Evolutionary conservation across 78 protist species (phyloP).

Genomic region (Dictyostelium purpureum): DNA sequence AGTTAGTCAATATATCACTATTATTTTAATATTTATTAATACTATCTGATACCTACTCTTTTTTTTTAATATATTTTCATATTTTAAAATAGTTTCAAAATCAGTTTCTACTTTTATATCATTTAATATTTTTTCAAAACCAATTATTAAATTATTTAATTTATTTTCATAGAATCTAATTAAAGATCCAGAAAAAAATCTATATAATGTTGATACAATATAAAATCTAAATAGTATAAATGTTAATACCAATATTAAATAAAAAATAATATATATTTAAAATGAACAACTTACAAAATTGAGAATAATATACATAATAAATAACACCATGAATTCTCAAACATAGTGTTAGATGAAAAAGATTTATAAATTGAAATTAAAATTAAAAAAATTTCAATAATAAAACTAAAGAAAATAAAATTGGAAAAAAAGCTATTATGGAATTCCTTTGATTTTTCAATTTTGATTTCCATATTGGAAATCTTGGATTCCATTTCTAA

Average conservation of each 20-base stretch:
- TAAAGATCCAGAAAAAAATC: background rate
- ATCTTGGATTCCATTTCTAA: too few relatives aligned
- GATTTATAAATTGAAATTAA: too few relatives aligned
- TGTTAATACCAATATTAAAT: too few relatives aligned
- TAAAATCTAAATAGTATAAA: background rate
- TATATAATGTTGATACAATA: background rate
- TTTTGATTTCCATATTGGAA: too few relatives aligned
- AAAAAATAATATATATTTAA: too few relatives aligned
- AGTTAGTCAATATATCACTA: too few relatives aligned
- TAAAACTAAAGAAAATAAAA: constrained; percentile 1
- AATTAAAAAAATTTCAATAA: too few relatives aligned
- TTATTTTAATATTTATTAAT: background rate
- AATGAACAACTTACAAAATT: constrained; percentile 37
- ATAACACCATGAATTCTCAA: constrained; percentile 12
- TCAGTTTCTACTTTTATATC: constrained; percentile 72
- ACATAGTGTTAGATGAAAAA: background rate
- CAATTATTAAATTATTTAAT: constrained; percentile 22
- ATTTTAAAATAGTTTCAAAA: constrained; percentile 57
- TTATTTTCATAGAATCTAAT: constrained; percentile 27
- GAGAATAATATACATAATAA: constrained; percentile 29
- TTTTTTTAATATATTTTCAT: constrained; percentile 43
- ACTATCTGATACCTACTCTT: background rate
- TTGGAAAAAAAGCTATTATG: constrained; percentile 19
- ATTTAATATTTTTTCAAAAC: constrained; percentile 41
- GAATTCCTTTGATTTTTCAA: too few relatives aligned